Conservation (phyloP, 257 asterid species). For the Asclepias syriaca region DNA sequence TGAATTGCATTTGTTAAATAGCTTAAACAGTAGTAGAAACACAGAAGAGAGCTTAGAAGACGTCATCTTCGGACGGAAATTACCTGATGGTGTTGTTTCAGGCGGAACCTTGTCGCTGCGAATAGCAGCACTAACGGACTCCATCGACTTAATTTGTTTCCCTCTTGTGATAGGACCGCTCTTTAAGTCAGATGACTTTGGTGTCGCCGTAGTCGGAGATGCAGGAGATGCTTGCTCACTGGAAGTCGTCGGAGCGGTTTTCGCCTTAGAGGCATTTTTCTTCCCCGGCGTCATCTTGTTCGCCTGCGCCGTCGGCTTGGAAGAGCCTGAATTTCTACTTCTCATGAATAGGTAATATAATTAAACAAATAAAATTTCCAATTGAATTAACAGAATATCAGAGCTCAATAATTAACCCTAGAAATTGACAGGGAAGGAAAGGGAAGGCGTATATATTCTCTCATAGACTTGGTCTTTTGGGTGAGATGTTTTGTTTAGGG, state of each 20-base stretch:
- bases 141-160: constrained; percentile 21
- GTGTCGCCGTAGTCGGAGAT: constrained; percentile 16
- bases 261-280: constrained; percentile 28
- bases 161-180: constrained; percentile 31
- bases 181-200: constrained; percentile 20
- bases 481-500: background rate
- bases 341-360: constrained; percentile 26
- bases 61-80: background rate
- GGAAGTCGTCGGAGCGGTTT: constrained; percentile 21
- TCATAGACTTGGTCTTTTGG: background rate
- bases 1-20: background rate
- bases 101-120: constrained; percentile 4
- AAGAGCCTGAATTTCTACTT: constrained; percentile 34
- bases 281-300: constrained; percentile 28
- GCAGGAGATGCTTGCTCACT: constrained; percentile 17
- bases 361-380: too few species aligned
- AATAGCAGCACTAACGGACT: constrained; percentile 10
- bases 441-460: background rate
- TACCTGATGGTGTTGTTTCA: constrained; percentile 30
- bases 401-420: constrained; percentile 9
- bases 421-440: background rate
- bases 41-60: background rate
- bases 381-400: background rate
- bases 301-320: constrained; percentile 20
- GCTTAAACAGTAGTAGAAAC: background rate